Base-by-base conservation (phyloP, 1,139 yeast genomes). In the Kurtzmaniella quercitrusa region DNA sequence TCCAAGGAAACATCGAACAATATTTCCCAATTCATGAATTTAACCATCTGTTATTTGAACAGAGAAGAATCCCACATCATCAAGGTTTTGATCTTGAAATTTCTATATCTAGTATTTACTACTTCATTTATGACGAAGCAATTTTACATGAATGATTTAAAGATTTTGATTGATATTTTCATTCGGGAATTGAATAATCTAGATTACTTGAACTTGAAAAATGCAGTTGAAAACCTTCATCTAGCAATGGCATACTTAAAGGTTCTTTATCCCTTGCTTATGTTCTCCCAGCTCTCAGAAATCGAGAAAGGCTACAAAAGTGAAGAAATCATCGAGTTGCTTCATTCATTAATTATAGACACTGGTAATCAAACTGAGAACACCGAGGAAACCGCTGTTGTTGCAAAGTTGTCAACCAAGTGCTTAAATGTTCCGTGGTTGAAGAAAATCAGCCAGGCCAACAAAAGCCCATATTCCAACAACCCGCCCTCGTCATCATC, bases 141-240 rank as follows among this genome's bases (percentile, higher is more conserved):
- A 48, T 77, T 86, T 43, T 93, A 93, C 59, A 70, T 87, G 48
- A 93, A 93, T 57, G 98, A 93, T 60, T 66, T 91, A 47, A 81
- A 85, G 55, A 95, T 93, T 5, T 73, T 93, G 48, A 81, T 86
- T n/a, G 96, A 90, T 53, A 89, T 93, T 8, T 73, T 91, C 44
- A 73, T 90, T 3, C 68, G 98, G 45, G 96, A 91, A 59, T 70
- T 91, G 45, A 77, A 79, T 51, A 81, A 90, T 57, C 63, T 89
- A 41, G 80, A 74, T 34, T 68, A 63, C 46, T 59, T 58, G n/a
- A 57, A 57, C 11, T 17, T 29, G 1, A 40, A 16, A 14, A 39
- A 21, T 2, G 77, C 76, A 23, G 77, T 78, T 37, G 90, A 83
- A 50, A 71, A 78, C 41, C 49, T 64, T 39, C 55, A 66, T 16